These are phyloP conservation scores for Colletotrichum lini DNA, from an alignment of 2,329 filamentous ascomycete genomes.

Conservation along the genomic window DNA sequence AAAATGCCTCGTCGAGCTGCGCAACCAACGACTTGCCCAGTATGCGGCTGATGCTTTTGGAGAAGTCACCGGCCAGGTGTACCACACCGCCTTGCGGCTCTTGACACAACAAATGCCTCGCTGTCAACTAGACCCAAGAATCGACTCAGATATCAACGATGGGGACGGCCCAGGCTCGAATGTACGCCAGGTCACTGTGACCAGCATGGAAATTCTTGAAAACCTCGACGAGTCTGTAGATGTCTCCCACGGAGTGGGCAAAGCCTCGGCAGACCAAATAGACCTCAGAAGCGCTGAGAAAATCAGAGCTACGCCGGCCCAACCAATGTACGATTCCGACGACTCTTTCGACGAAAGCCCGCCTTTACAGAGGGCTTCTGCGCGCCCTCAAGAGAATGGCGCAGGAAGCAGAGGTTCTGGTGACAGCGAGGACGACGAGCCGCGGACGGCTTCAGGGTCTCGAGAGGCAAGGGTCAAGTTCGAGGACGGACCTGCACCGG, in stretches of 20 bases:
- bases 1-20: conserved; percentile 85
- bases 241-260: conserved; percentile 71
- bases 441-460: conserved; percentile 45
- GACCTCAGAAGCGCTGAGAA: conserved; percentile 64
- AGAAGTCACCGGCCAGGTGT: conserved; percentile 82
- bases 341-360: conserved; percentile 51
- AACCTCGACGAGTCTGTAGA: conserved; percentile 67
- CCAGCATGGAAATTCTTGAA: conserved; percentile 70
- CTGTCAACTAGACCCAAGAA: conserved; percentile 73
- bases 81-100: conserved; percentile 78
- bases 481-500: conserved; percentile 60
- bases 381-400: conserved; percentile 47
- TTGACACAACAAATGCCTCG: conserved; percentile 78
- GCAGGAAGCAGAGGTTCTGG: conserved; percentile 53
- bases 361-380: conserved; percentile 44
- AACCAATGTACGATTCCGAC: conserved; percentile 50
- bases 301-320: conserved; percentile 54
- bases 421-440: conserved; percentile 46
- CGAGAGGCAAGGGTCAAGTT: conserved; percentile 65
- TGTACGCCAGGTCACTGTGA: conserved; percentile 57
- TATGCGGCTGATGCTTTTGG: conserved; percentile 81
- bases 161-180: conserved; percentile 46
- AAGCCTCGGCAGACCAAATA: conserved; percentile 62
- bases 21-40: conserved; percentile 82
- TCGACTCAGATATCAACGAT: conserved; percentile 59